phyloP scores from a whole-genome alignment of 345 rosid genomes.

The Eucalyptus curtisii region DNA sequence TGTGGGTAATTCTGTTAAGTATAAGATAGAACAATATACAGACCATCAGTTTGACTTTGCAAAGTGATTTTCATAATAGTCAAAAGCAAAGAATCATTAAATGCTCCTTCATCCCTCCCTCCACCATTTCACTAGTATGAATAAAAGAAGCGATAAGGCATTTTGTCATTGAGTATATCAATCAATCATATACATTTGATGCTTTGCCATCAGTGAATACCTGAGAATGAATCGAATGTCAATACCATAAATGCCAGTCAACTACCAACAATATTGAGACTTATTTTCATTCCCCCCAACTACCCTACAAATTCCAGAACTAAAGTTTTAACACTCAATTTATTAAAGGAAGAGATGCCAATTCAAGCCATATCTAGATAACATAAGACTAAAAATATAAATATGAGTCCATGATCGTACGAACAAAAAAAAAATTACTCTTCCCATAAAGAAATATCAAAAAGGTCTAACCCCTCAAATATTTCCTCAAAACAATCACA shows the following conservation, averaged over 20 bases:
- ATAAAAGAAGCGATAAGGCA: background rate
- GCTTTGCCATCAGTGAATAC: background rate
- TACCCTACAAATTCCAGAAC: background rate
- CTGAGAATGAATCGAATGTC: background rate
- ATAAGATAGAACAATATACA: background rate
- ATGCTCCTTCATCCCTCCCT: background rate
- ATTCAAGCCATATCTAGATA: background rate
- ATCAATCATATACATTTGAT: background rate
- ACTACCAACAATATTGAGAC: background rate
- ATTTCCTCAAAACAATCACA: background rate
- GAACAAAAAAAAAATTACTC: background rate
- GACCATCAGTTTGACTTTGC: background rate
- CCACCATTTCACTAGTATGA: background rate
- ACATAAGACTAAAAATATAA: background rate
- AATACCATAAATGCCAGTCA: background rate
- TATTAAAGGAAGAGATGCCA: background rate
- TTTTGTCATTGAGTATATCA: background rate
- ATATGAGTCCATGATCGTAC: background rate
- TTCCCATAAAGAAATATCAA: background rate
- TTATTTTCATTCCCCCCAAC: background rate
- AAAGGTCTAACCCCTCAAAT: background rate
- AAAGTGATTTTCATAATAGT: background rate
- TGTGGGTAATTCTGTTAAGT: background rate
- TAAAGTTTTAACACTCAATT: background rate
- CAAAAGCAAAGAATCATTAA: background rate